Base-by-base conservation (phyloP, 2,329 filamentous ascomycete genomes). In the Fusarium hostae region DNA sequence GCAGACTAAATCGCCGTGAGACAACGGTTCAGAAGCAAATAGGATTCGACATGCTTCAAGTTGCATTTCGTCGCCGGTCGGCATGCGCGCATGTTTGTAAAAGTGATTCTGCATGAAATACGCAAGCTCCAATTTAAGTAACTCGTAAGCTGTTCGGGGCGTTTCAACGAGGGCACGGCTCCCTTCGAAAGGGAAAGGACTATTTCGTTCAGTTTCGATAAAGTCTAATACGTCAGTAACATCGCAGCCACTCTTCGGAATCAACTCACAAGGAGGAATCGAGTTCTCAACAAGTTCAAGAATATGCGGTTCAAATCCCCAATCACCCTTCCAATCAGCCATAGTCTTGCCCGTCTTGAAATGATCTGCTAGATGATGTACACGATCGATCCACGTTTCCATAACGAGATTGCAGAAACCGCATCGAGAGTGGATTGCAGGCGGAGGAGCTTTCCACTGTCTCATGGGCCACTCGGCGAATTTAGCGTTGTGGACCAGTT, bases 251-350 rank as follows among this genome's bases (percentile, higher is more conserved):
- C 2, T 1, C 1, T 9, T 8, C 20, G 16, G 20, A 47, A 9
- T 2, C 3, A 4, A 61, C 77, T 62, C 74, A 82, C 81, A 83
- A 15, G 82, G 81, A 12, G 81, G 81, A 43, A 84, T 81, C n/a
- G 81, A 81, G 44, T 83, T 83, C 39, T 83, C 82, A 9, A 83
- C 74, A 26, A 82, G 77, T 32, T 81, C 79, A 28, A 81, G 60
- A 11, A 83, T 77, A 16, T 78, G 75, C 0, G 78, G 68, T 22
- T 83, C 81, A 52, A 84, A 82, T 20, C 82, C 82, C 81, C 82
- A 83, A 34, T 83, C 81, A 18, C 82, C 82, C 47, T 81, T 79
- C 82, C 82, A 84, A 24, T 83, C 79, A 20, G 79, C 78, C 81
- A 84, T 84, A n/a, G 75, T 80, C 55, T 77, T 80, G 32, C 82